A percentile compares a stretch with the other conserved stretches of the same genome.
These are phyloP conservation scores for Arthrinium phaeospermum DNA, from an alignment of 2,329 filamentous ascomycete genomes.

Conservation along the genomic window DNA sequence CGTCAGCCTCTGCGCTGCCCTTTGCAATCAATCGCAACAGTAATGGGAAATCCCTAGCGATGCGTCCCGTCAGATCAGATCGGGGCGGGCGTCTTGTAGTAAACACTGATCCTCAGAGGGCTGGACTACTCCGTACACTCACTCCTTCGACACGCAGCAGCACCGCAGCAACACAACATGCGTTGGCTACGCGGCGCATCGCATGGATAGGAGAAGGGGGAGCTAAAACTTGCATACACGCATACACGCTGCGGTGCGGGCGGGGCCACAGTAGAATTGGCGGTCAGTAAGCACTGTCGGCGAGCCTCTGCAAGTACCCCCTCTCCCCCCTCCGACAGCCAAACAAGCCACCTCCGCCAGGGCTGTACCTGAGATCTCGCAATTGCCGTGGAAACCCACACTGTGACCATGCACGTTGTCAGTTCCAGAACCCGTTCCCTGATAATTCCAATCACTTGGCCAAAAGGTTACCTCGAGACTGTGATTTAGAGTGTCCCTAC, in stretches of 20 bases:
- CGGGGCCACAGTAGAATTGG: conserved; percentile 6
- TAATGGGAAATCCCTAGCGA: neutral
- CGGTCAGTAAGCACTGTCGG: neutral
- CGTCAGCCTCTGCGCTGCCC: neutral
- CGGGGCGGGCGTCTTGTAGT: neutral
- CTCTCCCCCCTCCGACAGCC: neutral
- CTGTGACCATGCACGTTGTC: conserved; percentile 14
- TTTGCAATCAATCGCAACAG: neutral
- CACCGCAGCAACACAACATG: neutral
- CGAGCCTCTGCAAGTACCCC: neutral
- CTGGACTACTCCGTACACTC: neutral
- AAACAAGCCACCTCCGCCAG: neutral
- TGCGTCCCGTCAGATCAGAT: neutral
- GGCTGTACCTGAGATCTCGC: conserved; percentile 8
- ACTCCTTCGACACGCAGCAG: neutral
- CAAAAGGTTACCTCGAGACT: neutral
- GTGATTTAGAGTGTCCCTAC: conserved; percentile 7
- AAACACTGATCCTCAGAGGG: neutral
- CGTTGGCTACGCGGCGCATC: conserved; percentile 15
- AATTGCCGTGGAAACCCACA: conserved; percentile 14
- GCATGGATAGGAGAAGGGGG: conserved; percentile 18
- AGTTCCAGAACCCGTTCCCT: conserved; percentile 14
- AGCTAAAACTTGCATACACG: conserved; percentile 18
- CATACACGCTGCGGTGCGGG: conserved; percentile 5
- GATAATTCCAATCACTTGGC: conserved; percentile 9